Conservation (phyloP, 176 grass and related monocot species). For the Triticum aestivum region IWGSC_CS_RefSeq_v2.1 NC_057799.1:645220820-645221319, state of each 20-base stretch:
- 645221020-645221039: conserved; percentile 40
- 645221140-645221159: conserved; percentile 32
- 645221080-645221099: conserved; percentile 21
- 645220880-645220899: too few species aligned
- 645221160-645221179: conserved; percentile 24
- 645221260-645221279: conserved; percentile 24
- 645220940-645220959: conserved; percentile 28
- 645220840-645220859: too few species aligned
- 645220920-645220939: neutral
- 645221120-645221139: conserved; percentile 23
- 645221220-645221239: conserved; percentile 6
- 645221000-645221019: conserved; percentile 30
- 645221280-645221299: neutral
- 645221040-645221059: conserved; percentile 14
- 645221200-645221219: conserved; percentile 22
- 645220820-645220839: too few species aligned
- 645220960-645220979: conserved; percentile 40
- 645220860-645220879: too few species aligned
- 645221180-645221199: conserved; percentile 23
- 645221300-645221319: neutral
- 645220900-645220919: neutral
- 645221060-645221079: neutral
- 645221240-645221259: conserved; percentile 29
- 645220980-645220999: neutral
- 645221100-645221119: conserved; percentile 40